Evolutionary conservation across 2,329 filamentous ascomycete species (phyloP), one percentile per base, ranked within the genome.

Genomic region (Cylindrodendrum hubeiense): DNA sequence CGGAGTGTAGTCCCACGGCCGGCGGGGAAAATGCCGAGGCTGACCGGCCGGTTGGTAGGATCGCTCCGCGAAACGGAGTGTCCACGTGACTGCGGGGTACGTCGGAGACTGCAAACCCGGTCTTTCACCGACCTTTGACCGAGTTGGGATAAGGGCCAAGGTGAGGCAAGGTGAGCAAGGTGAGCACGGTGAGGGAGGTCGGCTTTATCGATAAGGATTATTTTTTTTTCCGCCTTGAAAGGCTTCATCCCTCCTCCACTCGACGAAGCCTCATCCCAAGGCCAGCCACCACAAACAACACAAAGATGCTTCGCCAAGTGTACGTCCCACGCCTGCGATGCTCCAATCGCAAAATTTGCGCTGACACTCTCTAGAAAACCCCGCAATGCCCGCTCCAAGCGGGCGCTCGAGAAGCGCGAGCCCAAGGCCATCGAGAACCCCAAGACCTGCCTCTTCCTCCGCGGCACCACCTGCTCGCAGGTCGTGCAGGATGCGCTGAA

Each of bases 331-430:
- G 21, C 22, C 28, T 15, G 2, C 4, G 3, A 50, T 39, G 4
- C 12, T 13, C 6, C 62, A 39, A 19, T n/a, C 22, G 5, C 10
- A 34, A 43, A 8, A 21, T 4, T 28, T 2, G 8, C 4, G 9
- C 33, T 44, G 6, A 39, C 63, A 46, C 5, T 3, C 7, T 8
- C 7, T 70, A 89, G 86, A 78, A 89, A 89, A 81, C 87, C 87
- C 71, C 84, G 85, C 68, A 89, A 88, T 82, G 94, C 95, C 74
- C 94, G 96, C 85, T 96, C 94, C 63, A 97, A 97, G 87, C 92
- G 96, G 74, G 95, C 93, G 70, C 90, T 98, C 78, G 96, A 97
- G 79, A 95, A 97, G 82, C 93, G 93, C 76, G 95, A 93, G 76
- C 93, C 96, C 63, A 97, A 98, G 81, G 85, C 90, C 72, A 84